Base-by-base conservation (phyloP, 371 early-diverging fungal species). In the Gilbertella persicaria region DNA sequence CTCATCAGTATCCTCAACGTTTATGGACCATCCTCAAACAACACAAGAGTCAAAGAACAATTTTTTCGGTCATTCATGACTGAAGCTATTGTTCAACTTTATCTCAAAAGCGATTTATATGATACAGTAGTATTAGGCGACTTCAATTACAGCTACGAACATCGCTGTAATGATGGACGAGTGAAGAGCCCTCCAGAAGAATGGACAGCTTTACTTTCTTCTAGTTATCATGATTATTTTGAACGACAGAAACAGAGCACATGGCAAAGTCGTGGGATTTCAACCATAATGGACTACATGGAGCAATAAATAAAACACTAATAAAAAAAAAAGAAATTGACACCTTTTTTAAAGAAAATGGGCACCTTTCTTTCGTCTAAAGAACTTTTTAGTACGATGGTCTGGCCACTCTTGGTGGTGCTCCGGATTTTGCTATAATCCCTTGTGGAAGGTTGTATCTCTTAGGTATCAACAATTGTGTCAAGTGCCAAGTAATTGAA, bases 131-230 rank as follows among this genome's bases (percentile, higher is more conserved):
- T 49, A 5, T 24, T 49, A 28, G 38, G 49, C 1, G 49, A 48
- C 14, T 48, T 48, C n/a, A 48, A 48, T n/a, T 48, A 45, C 24
- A 20, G 10, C 6, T 46, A 33, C 23, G 19, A 35, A 13, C 12
- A 46, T 5, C 17, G 30, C 1, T 4, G 21, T 0, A 5, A 1
- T 12, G 21, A 35, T 14, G 36, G 36, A 1, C 1, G 36, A 1
- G 12, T 46, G 8, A 4, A 12, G 19, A 35, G 9, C 16, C 23
- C 47, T 16, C 36, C 47, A 35, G 3, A 2, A 10, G 23, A 17
- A 1, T 46, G 47, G 47, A 46, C 23, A 0, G 3, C 6, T 3
- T 2, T 46, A 1, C 13, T 46, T 4, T 12, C 33, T 16, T 2
- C 2, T 6, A 6, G 23, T 26, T 46, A 13, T 36, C 5, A 23